These are phyloP conservation scores for Aspergillus sergii DNA, from an alignment of 2,329 filamentous ascomycete species.

Conservation along the genomic window DNA sequence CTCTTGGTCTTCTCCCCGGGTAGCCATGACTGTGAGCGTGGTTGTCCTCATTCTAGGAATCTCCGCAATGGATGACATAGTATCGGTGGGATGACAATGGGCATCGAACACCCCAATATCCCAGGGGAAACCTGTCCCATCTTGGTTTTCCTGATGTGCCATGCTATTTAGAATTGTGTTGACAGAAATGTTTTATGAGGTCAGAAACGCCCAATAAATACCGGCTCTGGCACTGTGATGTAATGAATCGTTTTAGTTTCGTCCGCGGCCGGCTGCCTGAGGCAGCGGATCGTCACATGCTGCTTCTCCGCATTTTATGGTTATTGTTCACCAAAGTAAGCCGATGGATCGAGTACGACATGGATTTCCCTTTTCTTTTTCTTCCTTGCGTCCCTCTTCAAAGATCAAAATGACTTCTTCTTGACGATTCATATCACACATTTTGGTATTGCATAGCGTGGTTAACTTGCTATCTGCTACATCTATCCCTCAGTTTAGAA, in stretches of 20 bases:
- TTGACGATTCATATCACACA: not conserved
- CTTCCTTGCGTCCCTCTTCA: not conserved
- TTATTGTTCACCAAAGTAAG: not conserved
- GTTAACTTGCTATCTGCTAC: not conserved
- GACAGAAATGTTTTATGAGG: not conserved
- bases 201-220: not conserved
- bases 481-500: not conserved
- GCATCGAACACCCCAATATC: slow-evolving; percentile 64
- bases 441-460: not conserved
- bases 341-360: slow-evolving; percentile 6
- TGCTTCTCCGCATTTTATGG: slow-evolving; percentile 21
- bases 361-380: not conserved
- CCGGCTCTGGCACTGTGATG: slow-evolving; percentile 6
- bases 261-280: slow-evolving; percentile 10
- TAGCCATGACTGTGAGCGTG: slow-evolving; percentile 65
- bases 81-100: slow-evolving; percentile 69
- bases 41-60: slow-evolving; percentile 61
- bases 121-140: slow-evolving; percentile 57
- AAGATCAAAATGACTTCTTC: not conserved
- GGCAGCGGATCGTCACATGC: slow-evolving; percentile 24
- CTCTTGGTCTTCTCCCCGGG: slow-evolving; percentile 62
- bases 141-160: slow-evolving; percentile 5
- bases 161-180: not conserved
- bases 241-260: slow-evolving; percentile 5
- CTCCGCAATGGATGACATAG: slow-evolving; percentile 56